Evolutionary conservation across 495 filamentous ascomycete genomes (phyloP).

Genomic region (Aspergillus bertholletiae): DNA sequence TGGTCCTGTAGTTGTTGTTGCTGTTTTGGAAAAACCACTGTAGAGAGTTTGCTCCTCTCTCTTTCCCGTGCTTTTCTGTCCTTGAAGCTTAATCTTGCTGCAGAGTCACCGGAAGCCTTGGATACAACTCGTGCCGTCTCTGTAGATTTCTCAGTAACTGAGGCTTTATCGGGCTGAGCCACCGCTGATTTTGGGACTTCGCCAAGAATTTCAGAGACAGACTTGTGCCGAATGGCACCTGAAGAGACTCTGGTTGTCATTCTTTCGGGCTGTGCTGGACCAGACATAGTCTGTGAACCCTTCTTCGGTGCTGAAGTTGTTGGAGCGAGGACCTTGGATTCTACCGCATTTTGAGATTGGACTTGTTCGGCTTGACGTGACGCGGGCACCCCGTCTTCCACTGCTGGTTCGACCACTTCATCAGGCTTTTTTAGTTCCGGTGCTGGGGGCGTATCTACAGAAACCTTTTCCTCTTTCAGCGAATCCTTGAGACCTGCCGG

Average conservation of each 20-base stretch:
- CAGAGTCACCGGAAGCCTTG: slow-evolving; percentile 38
- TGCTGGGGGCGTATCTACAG: neutral
- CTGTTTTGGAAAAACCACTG: slow-evolving; percentile 73
- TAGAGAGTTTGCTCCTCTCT: slow-evolving; percentile 64
- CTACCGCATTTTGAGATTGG: slow-evolving; percentile 10
- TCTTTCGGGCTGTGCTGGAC: slow-evolving; percentile 41
- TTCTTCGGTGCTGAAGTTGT: slow-evolving; percentile 18
- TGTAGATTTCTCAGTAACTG: slow-evolving; percentile 17
- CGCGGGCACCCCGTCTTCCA: slow-evolving; percentile 16
- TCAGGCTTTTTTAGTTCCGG: slow-evolving; percentile 14
- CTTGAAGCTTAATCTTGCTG: slow-evolving; percentile 49
- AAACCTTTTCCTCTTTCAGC: slow-evolving; percentile 21
- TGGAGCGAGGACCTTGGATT: slow-evolving; percentile 5
- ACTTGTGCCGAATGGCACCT: slow-evolving; percentile 66
- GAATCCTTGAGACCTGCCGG: slow-evolving; percentile 15
- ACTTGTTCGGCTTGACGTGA: slow-evolving; percentile 8
- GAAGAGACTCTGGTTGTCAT: slow-evolving; percentile 65
- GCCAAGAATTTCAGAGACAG: slow-evolving; percentile 68
- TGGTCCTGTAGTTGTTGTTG: slow-evolving; percentile 34
- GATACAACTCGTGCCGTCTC: slow-evolving; percentile 23
- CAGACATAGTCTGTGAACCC: slow-evolving; percentile 15
- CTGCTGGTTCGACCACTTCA: slow-evolving; percentile 1
- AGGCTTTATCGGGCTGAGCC: slow-evolving; percentile 29
- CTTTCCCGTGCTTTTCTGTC: slow-evolving; percentile 57
- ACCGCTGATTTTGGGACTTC: slow-evolving; percentile 51